Percentiles rank a stretch among this genome's conserved stretches.
These are phyloP conservation scores for Albizia julibrissin DNA, from an alignment of 306 rosid genomes.

Conservation along the genomic window DNA sequence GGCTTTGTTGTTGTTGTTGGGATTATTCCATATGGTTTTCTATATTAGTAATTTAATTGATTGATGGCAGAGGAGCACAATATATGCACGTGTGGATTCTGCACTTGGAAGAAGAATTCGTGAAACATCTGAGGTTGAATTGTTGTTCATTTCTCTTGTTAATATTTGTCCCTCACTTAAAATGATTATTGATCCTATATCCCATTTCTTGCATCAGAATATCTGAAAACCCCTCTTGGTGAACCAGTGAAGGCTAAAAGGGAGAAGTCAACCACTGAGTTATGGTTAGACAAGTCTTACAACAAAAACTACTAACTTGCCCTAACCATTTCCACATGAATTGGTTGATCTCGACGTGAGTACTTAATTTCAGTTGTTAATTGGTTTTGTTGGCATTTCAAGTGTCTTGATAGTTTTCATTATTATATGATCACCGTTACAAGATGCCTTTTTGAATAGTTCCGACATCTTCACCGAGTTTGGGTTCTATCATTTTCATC, in stretches of 20 bases:
- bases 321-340: slow-evolving; percentile 95
- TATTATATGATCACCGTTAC: slow-evolving; percentile 83
- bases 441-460: slow-evolving; percentile 83
- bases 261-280: slow-evolving; percentile 73
- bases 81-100: slow-evolving; percentile 95
- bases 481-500: too few relatives aligned
- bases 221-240: slow-evolving; percentile 95
- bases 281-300: slow-evolving; percentile 96
- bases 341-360: slow-evolving; percentile 94
- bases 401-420: slow-evolving; percentile 37
- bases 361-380: slow-evolving; percentile 30
- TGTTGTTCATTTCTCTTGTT: slow-evolving; percentile 11
- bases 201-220: slow-evolving; percentile 76
- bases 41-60: slow-evolving; percentile 16
- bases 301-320: slow-evolving; percentile 80
- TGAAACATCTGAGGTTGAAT: slow-evolving; percentile 89
- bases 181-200: slow-evolving; percentile 39
- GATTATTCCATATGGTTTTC: slow-evolving; percentile 17
- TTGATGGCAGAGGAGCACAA: slow-evolving; percentile 82
- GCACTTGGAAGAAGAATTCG: slow-evolving; percentile 77
- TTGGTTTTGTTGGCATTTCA: slow-evolving; percentile 14
- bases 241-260: slow-evolving; percentile 92
- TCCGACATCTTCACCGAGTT: slow-evolving; percentile 84
- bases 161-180: background rate
- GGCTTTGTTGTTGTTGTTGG: too few relatives aligned